Conservation (phyloP, 352 stramenopile genomes). For the Pythium aquatile region DNA sequence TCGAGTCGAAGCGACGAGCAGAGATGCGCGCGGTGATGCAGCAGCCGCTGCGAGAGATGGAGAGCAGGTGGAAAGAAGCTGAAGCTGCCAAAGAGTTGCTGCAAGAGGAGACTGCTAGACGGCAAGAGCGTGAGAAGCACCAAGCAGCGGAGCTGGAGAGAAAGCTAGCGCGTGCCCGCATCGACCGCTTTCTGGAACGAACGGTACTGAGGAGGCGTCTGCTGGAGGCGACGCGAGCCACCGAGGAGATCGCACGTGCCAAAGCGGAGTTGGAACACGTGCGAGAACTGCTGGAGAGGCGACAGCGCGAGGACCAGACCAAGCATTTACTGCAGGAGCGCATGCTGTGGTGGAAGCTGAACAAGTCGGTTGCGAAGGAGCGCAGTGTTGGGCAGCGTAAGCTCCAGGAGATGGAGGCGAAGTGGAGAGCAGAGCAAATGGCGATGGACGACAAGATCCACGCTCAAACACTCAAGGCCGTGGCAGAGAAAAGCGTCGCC, state of each 20-base stretch:
- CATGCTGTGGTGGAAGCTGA: constrained; percentile 22
- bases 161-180: constrained; percentile 2
- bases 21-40: constrained; percentile 39
- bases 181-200: constrained; percentile 22
- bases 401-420: constrained; percentile 6
- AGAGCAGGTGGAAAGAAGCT: constrained; percentile 36
- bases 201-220: constrained; percentile 17
- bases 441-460: neutral
- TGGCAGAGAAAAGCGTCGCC: neutral
- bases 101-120: neutral
- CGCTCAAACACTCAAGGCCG: neutral
- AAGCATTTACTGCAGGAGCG: constrained; percentile 7
- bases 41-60: constrained; percentile 34
- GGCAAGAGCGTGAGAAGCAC: neutral
- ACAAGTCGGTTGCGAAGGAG: constrained; percentile 4
- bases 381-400: neutral
- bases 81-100: constrained; percentile 9
- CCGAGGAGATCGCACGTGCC: constrained; percentile 5
- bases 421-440: neutral
- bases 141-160: neutral
- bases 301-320: constrained; percentile 5
- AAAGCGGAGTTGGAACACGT: neutral
- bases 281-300: constrained; percentile 10
- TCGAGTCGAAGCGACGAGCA: constrained; percentile 35
- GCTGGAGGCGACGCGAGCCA: constrained; percentile 1